These are phyloP conservation scores for Pulveroboletus ravenelii DNA, from an alignment of 768 basidiomycete genomes.

Conservation along the genomic window DNA sequence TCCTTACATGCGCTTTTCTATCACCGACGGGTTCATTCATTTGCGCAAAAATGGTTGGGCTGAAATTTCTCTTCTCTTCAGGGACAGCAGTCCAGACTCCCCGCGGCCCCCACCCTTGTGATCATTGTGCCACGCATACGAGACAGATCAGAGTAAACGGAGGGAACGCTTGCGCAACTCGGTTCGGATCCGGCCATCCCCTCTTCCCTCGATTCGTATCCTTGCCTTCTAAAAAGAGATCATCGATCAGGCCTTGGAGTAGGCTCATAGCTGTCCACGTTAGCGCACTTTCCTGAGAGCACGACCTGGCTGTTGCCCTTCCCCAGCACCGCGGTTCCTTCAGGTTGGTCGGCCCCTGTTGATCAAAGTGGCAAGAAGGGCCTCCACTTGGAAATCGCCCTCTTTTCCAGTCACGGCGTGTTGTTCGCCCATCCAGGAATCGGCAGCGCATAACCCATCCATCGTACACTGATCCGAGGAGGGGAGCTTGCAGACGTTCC, in stretches of 20 bases:
- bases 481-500: slow-evolving; percentile 4
- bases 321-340: not conserved
- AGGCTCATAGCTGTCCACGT: not conserved
- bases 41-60: slow-evolving; percentile 1
- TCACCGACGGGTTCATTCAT: slow-evolving; percentile 12
- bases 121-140: not conserved
- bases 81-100: slow-evolving; percentile 1
- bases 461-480: slow-evolving; percentile 21
- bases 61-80: slow-evolving; percentile 7
- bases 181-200: slow-evolving; percentile 8
- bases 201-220: slow-evolving; percentile 4
- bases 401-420: not conserved
- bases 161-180: slow-evolving; percentile 1
- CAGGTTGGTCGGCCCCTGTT: slow-evolving; percentile 2
- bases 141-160: not conserved
- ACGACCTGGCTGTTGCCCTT: not conserved
- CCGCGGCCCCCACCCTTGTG: slow-evolving; percentile 12
- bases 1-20: not conserved
- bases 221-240: slow-evolving; percentile 4
- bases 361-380: not conserved
- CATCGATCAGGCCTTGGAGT: not conserved
- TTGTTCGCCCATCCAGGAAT: slow-evolving; percentile 6
- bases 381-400: not conserved
- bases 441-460: not conserved
- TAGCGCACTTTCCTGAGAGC: not conserved